Base-by-base conservation (phyloP, 78 protist genomes). In the Dictyostelium brefeldianum region DNA sequence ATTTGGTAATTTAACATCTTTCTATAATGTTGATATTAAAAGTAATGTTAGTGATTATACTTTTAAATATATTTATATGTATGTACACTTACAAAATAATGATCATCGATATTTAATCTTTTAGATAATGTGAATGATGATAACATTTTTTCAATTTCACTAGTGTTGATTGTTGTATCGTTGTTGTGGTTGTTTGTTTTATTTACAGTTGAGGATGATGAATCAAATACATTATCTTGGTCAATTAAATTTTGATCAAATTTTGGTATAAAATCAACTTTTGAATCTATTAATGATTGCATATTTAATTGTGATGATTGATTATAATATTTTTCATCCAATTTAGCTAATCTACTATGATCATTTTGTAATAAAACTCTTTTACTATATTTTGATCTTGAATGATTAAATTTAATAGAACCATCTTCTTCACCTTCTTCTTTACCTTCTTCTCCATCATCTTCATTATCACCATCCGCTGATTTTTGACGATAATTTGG, bases 201-300 rank as follows among this genome's bases (percentile, higher is more conserved):
- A 29, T 8, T 43, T 10, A 41, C 50, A 12, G 47, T 4, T 9
- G 2, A 31, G 5, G 14, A 31, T 17, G 10, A 22, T 22, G 3
- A 22, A 69, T 65, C 4, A 22, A 15, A 9, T 5, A 27, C 81
- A 69, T 69, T 46, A 75, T 78, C 48, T 7, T n/a, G 36, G 46
- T n/a, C 20, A 15, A 73, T 17, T 47, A 73, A 46, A 36, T 46
- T 73, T 36, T 36, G 43, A 29, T 89, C 93, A 69, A 64, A 48
- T 20, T 89, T 83, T 53, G 91, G 91, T 22, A 83, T 83, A 47
- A 83, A 83, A 41, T 83, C 91, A 71, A 83, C 73, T 43, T 43
- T 51, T 41, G 91, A 69, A 22, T 83, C 81, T 15, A 83, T 50
- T 41, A 83, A 27, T 11, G 73, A 77, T 73, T 83, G 91, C 91